Evolutionary conservation across 2,329 filamentous ascomycete genomes (phyloP).

Genomic region (Huntiella moniliformis): DNA sequence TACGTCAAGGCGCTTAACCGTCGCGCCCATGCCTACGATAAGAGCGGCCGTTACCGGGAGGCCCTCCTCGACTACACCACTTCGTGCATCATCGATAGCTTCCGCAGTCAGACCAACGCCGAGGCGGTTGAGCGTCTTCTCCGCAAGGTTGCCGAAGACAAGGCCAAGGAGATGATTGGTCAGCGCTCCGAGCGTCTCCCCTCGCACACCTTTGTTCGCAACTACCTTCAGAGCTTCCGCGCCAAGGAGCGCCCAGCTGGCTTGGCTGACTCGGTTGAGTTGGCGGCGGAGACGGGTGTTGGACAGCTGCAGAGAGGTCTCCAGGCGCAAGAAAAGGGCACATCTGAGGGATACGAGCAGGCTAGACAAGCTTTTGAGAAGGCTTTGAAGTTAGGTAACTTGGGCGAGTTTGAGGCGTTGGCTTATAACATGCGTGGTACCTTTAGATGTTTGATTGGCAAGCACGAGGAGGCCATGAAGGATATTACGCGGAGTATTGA

Average conservation of each 20-base stretch:
- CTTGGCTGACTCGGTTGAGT: conserved; percentile 62
- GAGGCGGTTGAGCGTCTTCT: conserved; percentile 80
- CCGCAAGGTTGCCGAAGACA: conserved; percentile 91
- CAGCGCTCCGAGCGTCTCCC: conserved; percentile 78
- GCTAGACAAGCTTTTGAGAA: conserved; percentile 73
- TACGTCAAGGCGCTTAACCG: conserved; percentile 97
- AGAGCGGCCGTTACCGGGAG: conserved; percentile 77
- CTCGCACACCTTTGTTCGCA: conserved; percentile 90
- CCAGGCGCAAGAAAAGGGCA: conserved; percentile 64
- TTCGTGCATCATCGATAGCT: conserved; percentile 96
- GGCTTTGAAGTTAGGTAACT: conserved; percentile 62
- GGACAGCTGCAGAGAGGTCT: conserved; percentile 74
- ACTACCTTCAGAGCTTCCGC: conserved; percentile 98
- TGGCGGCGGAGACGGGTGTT: conserved; percentile 61
- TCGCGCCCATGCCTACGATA: conserved; percentile 89
- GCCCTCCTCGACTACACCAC: conserved; percentile 94
- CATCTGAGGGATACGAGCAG: conserved; percentile 78
- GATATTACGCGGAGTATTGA: conserved; percentile 90
- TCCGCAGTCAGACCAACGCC: conserved; percentile 78
- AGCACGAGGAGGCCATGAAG: conserved; percentile 61
- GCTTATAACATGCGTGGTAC: conserved; percentile 95
- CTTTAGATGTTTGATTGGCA: conserved; percentile 80
- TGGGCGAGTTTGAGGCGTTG: conserved; percentile 70
- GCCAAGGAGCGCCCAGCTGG: conserved; percentile 60
- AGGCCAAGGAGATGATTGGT: conserved; percentile 73